A percentile compares a stretch with the other conserved stretches of the same genome.
phyloP scores from a whole-genome alignment of 208 protist genomes.

The Wallacemonas sp. region DNA sequence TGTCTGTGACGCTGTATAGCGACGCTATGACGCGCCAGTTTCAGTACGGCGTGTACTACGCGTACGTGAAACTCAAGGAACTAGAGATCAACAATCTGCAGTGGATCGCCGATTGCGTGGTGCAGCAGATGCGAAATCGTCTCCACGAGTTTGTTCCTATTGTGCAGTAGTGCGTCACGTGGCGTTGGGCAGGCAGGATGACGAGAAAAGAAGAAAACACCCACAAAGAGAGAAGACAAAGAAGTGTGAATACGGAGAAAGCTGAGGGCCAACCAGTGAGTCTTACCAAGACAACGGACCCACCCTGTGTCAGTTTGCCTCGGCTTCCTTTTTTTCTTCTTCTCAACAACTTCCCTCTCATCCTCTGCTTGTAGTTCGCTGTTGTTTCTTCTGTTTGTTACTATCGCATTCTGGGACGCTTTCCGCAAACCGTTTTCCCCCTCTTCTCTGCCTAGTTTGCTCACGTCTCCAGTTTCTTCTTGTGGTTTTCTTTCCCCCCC shows the following conservation, averaged over 20 bases:
- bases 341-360: neutral
- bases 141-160: conserved; percentile 88
- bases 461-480: neutral
- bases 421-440: neutral
- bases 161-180: conserved; percentile 19
- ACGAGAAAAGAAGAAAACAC: conserved; percentile 10
- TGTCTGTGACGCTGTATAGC: conserved; percentile 81
- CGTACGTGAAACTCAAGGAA: conserved; percentile 93
- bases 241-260: conserved; percentile 10
- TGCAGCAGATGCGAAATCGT: conserved; percentile 86
- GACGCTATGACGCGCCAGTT: conserved; percentile 88
- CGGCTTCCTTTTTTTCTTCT: conserved; percentile 4
- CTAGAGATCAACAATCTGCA: conserved; percentile 92
- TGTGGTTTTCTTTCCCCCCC: conserved; percentile 1
- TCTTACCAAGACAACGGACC: too few relatives aligned
- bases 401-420: conserved; percentile 1
- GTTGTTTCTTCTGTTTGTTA: conserved; percentile 16
- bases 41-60: conserved; percentile 93
- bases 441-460: conserved; percentile 7
- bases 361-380: conserved; percentile 1
- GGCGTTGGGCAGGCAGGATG: neutral
- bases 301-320: neutral
- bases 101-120: conserved; percentile 92
- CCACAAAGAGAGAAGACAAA: neutral
- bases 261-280: too few relatives aligned